Evolutionary conservation across 164 flowering plant genomes (phyloP), one percentile per base, ranked within the genome.

Genomic region (Aristolochia contorta): DNA sequence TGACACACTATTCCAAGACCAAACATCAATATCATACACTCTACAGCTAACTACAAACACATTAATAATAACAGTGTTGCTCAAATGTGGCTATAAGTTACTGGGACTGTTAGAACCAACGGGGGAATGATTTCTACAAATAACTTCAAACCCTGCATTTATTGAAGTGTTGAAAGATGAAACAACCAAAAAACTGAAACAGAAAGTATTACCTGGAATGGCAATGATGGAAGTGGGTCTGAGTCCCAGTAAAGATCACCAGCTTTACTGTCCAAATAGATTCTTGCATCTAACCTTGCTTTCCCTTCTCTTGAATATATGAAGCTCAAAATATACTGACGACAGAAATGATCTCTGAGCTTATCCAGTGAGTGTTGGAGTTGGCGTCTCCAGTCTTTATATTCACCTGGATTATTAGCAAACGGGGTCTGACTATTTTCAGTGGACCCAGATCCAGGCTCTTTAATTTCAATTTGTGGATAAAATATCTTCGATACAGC

Each of bases 351-450:
- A 76, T 93, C 96, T 74, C 80, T 80, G 10, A 90, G 86, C 75
- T 90, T 85, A 73, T 93, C 99, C 63, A 84, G 78, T 22, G 95
- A 88, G 66, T 78, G 87, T 58, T 81, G 89, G 68, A 93, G 87
- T 48, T 85, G 87, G 69, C 93, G 94, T 70, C 74, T 93, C 97
- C 96, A 93, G 1, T 93, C 99, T 72, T 86, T 93, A 62, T 79
- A 72, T 52, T 88, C 99, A 21, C 75, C 45, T 37, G 70, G 61
- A 63, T 67, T 72, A 66, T 73, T 73, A 47, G 71, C 61, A 58
- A 69, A 47, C 50, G 78, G 3, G 5, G 22, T 53, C 56, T 23
- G 56, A 23, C 30, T 20, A 47, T 53, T 77, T 43, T 88, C 86
- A 65, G 57, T 57, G 3, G 75, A 16, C 52, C 68, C 83, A 76